Conservation (phyloP, 768 basidiomycete genomes). For the Mycena floridula region DNA sequence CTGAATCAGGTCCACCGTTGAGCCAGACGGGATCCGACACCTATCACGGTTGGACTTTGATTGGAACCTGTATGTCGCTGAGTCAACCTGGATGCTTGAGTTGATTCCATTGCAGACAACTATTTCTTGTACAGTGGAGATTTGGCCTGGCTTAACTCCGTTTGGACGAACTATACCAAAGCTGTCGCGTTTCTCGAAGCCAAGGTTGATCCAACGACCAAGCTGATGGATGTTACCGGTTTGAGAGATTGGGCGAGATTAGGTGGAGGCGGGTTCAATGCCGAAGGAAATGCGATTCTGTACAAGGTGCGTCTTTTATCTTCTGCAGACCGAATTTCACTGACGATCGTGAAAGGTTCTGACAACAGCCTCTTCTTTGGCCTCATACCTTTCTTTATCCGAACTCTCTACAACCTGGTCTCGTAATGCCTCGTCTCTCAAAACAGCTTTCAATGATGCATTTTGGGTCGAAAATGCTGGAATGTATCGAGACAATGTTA, state of each 20-base stretch:
- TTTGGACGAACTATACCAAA: conserved; percentile 53
- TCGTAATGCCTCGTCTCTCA: conserved; percentile 41
- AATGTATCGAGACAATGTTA: conserved; percentile 49
- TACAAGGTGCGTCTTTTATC: conserved; percentile 30
- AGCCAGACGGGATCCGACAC: conserved; percentile 45
- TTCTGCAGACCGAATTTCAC: neutral
- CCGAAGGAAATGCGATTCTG: conserved; percentile 49
- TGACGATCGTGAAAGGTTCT: conserved; percentile 31
- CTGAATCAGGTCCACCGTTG: conserved; percentile 45
- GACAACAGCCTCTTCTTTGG: conserved; percentile 39
- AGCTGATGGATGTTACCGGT: conserved; percentile 51
- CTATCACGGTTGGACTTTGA: conserved; percentile 56
- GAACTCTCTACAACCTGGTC: conserved; percentile 31
- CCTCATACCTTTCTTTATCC: conserved; percentile 28
- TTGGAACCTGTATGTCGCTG: conserved; percentile 38
- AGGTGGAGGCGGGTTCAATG: conserved; percentile 50
- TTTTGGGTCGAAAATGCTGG: conserved; percentile 45
- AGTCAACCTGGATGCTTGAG: too few species aligned
- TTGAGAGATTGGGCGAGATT: conserved; percentile 51
- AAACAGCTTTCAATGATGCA: conserved; percentile 39
- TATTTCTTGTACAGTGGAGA: conserved; percentile 54
- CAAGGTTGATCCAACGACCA: conserved; percentile 42
- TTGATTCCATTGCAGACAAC: conserved; percentile 37
- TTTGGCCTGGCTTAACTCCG: conserved; percentile 36
- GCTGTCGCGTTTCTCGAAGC: conserved; percentile 48